These are phyloP conservation scores for Trichodelitschia bisporula DNA, from an alignment of 495 filamentous ascomycete genomes.

Conservation along the genomic window DNA sequence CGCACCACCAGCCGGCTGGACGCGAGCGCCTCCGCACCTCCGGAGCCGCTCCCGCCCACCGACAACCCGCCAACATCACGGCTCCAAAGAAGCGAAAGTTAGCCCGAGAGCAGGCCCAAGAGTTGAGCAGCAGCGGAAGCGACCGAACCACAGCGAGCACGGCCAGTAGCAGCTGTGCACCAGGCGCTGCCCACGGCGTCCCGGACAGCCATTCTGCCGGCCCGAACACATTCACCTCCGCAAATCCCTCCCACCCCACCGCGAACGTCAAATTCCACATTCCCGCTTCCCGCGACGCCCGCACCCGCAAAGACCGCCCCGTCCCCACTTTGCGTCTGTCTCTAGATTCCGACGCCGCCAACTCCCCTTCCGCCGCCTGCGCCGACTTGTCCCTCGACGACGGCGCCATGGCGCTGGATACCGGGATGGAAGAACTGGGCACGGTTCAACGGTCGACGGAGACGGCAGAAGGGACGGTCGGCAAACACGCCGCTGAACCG, in stretches of 20 bases:
- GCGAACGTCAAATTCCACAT: background rate
- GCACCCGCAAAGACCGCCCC: background rate
- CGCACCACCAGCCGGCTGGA: no score
- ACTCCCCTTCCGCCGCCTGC: conserved; percentile 49
- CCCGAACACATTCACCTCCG: background rate
- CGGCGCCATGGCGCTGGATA: conserved; percentile 22
- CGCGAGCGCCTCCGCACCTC: no score
- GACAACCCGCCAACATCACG: no score
- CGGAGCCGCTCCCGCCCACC: no score
- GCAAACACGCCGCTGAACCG: conserved; percentile 4
- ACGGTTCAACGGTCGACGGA: conserved; percentile 13
- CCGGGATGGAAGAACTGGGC: conserved; percentile 25
- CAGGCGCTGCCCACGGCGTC: background rate
- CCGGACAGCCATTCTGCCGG: background rate
- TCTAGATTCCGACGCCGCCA: conserved; percentile 23
- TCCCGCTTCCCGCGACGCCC: background rate
- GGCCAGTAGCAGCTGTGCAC: background rate
- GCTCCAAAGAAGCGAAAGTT: no score
- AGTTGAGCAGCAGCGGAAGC: background rate
- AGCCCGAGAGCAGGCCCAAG: no score
- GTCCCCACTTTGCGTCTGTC: background rate
- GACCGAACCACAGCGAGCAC: background rate
- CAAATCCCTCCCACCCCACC: background rate
- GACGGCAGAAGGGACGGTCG: no score
- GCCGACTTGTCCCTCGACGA: conserved; percentile 38